Conservation (phyloP, 2,329 filamentous ascomycete species). For the Ilyonectria mors-panacis region DNA sequence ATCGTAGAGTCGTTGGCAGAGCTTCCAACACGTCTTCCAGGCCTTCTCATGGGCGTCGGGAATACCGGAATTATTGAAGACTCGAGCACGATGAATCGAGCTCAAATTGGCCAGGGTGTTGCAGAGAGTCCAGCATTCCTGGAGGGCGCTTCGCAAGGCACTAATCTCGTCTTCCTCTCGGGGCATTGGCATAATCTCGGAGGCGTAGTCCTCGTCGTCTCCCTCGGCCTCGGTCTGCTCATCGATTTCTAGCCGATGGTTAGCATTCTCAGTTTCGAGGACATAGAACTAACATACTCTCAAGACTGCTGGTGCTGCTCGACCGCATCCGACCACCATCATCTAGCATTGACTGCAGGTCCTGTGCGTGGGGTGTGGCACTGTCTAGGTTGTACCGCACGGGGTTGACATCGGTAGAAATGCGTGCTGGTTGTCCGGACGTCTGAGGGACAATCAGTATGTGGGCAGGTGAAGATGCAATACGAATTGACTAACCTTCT, state of each 20-base stretch:
- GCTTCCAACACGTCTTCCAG: constrained; percentile 94
- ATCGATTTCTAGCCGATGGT: constrained; percentile 66
- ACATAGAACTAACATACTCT: constrained; percentile 69
- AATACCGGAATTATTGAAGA: constrained; percentile 81
- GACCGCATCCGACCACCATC: constrained; percentile 72
- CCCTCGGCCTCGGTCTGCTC: constrained; percentile 66
- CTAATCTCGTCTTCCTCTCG: constrained; percentile 73
- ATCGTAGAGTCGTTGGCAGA: constrained; percentile 91
- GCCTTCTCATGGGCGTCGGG: constrained; percentile 87
- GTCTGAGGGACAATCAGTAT: constrained; percentile 31
- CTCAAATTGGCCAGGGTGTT: constrained; percentile 91
- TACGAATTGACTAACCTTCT: constrained; percentile 41
- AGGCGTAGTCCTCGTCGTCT: constrained; percentile 68
- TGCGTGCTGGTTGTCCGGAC: constrained; percentile 65
- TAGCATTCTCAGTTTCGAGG: constrained; percentile 22
- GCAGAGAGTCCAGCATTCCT: constrained; percentile 94
- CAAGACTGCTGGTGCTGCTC: constrained; percentile 81
- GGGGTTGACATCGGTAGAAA: constrained; percentile 82
- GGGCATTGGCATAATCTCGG: constrained; percentile 58
- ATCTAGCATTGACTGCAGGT: constrained; percentile 78
- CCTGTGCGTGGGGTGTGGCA: constrained; percentile 87
- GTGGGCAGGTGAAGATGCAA: background rate
- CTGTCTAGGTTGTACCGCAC: constrained; percentile 76
- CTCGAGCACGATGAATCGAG: constrained; percentile 84
- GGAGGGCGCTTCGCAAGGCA: constrained; percentile 81